Base-by-base conservation (phyloP, 495 filamentous ascomycete species). In the Penicillium silybi region DNA sequence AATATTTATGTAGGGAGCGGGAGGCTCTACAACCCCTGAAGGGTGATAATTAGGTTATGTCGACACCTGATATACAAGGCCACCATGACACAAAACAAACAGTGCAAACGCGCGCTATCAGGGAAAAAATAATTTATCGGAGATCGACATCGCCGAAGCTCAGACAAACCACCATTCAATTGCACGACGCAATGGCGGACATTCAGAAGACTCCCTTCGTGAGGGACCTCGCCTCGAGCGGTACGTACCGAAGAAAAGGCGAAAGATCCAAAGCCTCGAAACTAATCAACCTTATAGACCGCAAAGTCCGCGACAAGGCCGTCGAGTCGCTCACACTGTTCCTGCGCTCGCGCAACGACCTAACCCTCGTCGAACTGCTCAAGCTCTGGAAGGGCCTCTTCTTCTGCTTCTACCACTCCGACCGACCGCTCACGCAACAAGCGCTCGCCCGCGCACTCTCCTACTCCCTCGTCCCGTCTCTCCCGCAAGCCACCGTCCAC, bases 301-400 rank as follows among this genome's bases (percentile, higher is more conserved):
- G 87, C 51, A 86, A 85, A 70, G 84, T 81, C 53, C 89, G 92
- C 63, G 89, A 90, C 66, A 80, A 84, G 42, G 89, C 90, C 46
- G 81, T 97, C 63, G 72, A 78, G 25, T 91, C 87, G 43, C 83
- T 98, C 9, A 84, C 84, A 37, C 80, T 81, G 38, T 98, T 87
- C 73, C 83, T 98, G 62, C 72, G 72, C 51, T 82, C 83, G 17
- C 80, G 81, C 27, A 80, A 80, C 22, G 70, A 80, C 32, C 82
- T 98, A 48, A 74, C 81, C 13, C 75, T 83, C 17, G 68, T 95
- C 56, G 92, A 98, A 44, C 75, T 89, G 27, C 77, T 95, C 48
- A 96, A 97, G 72, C 79, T 98, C 53, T 96, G 92, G 90, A 96
- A 96, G 70, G 93, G 92, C 32, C 83, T 98, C 20, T 97, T 95